A percentile compares a stretch with the other conserved stretches of the same genome.
Conservation (phyloP, 805 yeast species). For the Brettanomyces naardenensis region DNA sequence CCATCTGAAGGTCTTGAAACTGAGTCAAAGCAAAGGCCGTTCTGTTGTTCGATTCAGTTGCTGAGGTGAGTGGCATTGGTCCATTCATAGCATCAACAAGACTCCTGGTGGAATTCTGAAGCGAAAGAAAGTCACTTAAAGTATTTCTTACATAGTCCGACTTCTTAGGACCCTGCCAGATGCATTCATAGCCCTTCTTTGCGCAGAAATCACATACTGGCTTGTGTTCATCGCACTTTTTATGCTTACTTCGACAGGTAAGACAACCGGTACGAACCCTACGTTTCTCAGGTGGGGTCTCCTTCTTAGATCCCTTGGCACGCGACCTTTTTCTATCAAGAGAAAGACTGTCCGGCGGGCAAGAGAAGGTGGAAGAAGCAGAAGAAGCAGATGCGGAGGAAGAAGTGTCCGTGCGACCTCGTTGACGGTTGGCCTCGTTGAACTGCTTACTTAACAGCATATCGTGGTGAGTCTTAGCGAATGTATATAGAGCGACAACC, state of each 20-base stretch:
- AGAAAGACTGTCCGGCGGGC: not conserved
- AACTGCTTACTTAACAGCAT: no score
- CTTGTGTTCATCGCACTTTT: conserved; percentile 47
- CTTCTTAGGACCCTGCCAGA: conserved; percentile 21
- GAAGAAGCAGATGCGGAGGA: not conserved
- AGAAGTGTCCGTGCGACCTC: not conserved
- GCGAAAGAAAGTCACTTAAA: not conserved
- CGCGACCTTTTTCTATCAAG: not conserved
- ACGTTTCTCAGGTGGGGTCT: conserved; percentile 27
- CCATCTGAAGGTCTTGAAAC: no score
- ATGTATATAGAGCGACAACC: no score
- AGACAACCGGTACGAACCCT: conserved; percentile 39
- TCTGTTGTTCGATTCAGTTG: not conserved
- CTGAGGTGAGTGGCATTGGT: not conserved
- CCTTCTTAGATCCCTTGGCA: conserved; percentile 14
- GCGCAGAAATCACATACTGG: conserved; percentile 44
- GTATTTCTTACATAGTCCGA: not conserved
- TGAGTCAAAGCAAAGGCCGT: no score
- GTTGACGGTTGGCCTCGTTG: no score
- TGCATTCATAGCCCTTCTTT: conserved; percentile 28
- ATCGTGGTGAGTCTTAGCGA: no score
- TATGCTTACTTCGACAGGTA: conserved; percentile 44
- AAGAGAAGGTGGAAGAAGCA: not conserved
- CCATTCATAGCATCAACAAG: not conserved
- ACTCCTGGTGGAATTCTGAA: not conserved